These are phyloP conservation scores for Lichtheimia ramosa DNA, from an alignment of 371 early-diverging fungal genomes.

Conservation along the genomic window DNA sequence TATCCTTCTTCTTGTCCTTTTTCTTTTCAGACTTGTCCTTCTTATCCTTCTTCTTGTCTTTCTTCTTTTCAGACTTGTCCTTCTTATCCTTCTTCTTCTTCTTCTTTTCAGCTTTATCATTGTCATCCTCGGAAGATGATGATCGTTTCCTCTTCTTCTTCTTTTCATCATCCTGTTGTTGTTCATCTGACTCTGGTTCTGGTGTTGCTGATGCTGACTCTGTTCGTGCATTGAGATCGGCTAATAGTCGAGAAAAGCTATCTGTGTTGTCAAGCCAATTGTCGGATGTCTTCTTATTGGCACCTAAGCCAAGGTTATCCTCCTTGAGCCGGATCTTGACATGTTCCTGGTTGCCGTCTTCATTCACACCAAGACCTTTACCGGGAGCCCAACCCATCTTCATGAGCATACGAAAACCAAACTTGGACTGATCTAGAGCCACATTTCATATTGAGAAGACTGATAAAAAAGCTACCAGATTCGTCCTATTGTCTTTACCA, in stretches of 20 bases:
- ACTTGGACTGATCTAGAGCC: conserved; percentile 72
- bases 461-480: background rate
- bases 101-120: conserved; percentile 12
- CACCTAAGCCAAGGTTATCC: conserved; percentile 87
- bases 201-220: conserved; percentile 16
- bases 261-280: conserved; percentile 94
- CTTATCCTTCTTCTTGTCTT: conserved; percentile 15
- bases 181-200: conserved; percentile 15
- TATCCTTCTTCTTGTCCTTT: conserved; percentile 16
- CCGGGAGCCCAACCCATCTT: conserved; percentile 97
- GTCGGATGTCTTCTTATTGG: conserved; percentile 79
- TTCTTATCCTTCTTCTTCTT: conserved; percentile 46
- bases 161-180: conserved; percentile 31
- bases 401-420: conserved; percentile 88
- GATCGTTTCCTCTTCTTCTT: conserved; percentile 11
- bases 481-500: conserved; percentile 44
- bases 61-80: conserved; percentile 22
- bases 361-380: conserved; percentile 88
- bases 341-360: conserved; percentile 79
- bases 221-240: conserved; percentile 64
- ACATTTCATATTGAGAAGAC: background rate
- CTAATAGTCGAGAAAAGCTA: conserved; percentile 85
- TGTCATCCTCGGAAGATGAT: conserved; percentile 8
- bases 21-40: conserved; percentile 20
- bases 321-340: conserved; percentile 80